phyloP scores from a whole-genome alignment of 2,329 filamentous ascomycete genomes.

The Fusarium azukiicola region DNA sequence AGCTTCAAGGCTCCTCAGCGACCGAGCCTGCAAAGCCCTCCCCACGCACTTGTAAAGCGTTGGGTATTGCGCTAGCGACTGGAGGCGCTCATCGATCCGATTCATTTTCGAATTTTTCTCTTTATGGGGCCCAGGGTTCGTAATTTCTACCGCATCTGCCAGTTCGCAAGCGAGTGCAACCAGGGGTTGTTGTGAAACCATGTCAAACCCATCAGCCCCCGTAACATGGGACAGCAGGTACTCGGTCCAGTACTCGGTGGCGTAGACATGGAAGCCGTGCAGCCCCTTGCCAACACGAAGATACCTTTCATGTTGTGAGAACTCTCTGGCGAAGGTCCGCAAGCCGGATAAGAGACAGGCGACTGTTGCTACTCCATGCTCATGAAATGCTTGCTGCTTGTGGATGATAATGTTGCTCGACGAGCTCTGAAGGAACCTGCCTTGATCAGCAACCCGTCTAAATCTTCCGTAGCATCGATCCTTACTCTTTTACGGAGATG shows the following conservation, averaged over 20 bases:
- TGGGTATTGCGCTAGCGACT: background rate
- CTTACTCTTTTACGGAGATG: constrained; percentile 39
- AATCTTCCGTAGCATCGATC: too few species aligned
- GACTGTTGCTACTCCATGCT: constrained; percentile 21
- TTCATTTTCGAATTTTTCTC: fast-evolving
- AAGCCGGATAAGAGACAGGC: constrained; percentile 38
- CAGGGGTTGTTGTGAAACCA: background rate
- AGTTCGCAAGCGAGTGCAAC: constrained; percentile 18
- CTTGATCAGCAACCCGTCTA: background rate
- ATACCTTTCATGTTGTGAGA: background rate
- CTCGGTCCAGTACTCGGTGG: constrained; percentile 41
- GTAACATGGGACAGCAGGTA: constrained; percentile 19
- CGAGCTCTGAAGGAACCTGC: constrained; percentile 31
- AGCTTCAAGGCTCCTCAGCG: constrained; percentile 16
- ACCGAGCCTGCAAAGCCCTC: constrained; percentile 24
- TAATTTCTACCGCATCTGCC: background rate
- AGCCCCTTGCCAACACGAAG: constrained; percentile 29
- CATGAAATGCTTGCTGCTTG: background rate
- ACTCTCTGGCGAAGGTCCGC: background rate
- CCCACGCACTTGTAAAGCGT: constrained; percentile 11
- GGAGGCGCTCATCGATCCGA: constrained; percentile 1
- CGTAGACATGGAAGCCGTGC: constrained; percentile 38
- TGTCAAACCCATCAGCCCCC: background rate
- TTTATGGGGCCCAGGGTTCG: fast-evolving
- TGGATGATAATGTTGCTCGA: constrained; percentile 12